Percentiles rank a stretch among this genome's conserved stretches.
Conservation (phyloP, 371 early-diverging fungal species). For the Parasitella parasitica region DNA sequence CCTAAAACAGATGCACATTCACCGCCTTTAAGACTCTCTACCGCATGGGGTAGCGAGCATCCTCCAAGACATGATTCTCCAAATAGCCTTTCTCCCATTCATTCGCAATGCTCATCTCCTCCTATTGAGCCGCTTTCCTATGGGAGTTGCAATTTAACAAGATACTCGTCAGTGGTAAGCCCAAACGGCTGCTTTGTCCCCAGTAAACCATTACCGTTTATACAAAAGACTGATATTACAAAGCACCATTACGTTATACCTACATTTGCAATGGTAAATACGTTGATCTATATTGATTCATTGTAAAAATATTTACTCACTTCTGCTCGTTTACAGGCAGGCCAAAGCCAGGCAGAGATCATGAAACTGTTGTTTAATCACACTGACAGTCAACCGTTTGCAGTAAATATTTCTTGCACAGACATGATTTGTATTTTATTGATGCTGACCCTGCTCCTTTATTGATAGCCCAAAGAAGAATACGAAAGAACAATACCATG, state of each 20-base stretch:
- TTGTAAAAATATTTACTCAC: neutral
- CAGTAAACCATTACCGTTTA: neutral
- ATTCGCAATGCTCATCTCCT: no score
- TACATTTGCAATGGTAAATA: conserved; percentile 19
- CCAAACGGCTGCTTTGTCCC: conserved; percentile 17
- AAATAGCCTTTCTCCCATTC: neutral
- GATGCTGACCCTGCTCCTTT: neutral
- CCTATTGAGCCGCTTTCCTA: no score
- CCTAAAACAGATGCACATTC: neutral
- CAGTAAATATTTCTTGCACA: neutral
- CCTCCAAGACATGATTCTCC: neutral
- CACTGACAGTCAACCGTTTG: conserved; percentile 4
- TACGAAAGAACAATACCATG: conserved; percentile 20
- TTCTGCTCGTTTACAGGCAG: conserved; percentile 9
- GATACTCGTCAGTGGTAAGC: neutral
- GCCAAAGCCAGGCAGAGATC: conserved; percentile 16
- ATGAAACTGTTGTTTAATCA: conserved; percentile 16
- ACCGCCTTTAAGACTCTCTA: neutral
- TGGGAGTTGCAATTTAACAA: no score
- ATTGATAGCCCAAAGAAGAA: conserved; percentile 19
- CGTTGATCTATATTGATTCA: neutral
- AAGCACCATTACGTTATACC: conserved; percentile 17
- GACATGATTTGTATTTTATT: neutral
- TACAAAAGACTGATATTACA: conserved; percentile 3
- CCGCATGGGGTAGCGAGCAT: neutral